Percentiles rank a stretch among this genome's conserved stretches.
Conservation (phyloP, 1,139 yeast species). For the Yamadazyma triangularis region DNA sequence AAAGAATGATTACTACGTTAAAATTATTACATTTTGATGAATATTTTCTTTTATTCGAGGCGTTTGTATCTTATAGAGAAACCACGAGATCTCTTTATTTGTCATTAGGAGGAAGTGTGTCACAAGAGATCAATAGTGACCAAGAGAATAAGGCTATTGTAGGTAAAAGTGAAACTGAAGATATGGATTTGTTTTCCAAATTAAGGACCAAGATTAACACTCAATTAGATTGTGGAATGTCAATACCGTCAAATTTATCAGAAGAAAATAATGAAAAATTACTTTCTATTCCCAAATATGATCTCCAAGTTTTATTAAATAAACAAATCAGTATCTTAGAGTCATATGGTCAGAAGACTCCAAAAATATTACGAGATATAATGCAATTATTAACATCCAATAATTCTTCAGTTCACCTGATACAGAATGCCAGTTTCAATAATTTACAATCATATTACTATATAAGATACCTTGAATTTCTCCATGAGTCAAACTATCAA, state of each 20-base stretch:
- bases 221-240: constrained; percentile 15
- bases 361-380: constrained; percentile 39
- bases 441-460: constrained; percentile 62
- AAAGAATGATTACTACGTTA: constrained; percentile 42
- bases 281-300: constrained; percentile 46
- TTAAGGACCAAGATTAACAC: constrained; percentile 20
- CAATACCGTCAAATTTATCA: constrained; percentile 13
- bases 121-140: constrained; percentile 3
- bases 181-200: constrained; percentile 15
- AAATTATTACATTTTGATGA: constrained; percentile 59
- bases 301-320: constrained; percentile 48
- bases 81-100: constrained; percentile 21
- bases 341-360: constrained; percentile 48
- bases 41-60: constrained; percentile 46
- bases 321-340: constrained; percentile 57
- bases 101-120: constrained; percentile 17
- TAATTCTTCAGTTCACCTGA: constrained; percentile 36
- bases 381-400: constrained; percentile 43
- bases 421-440: constrained; percentile 43
- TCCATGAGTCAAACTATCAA: constrained; percentile 63
- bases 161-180: constrained; percentile 9
- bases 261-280: constrained; percentile 11
- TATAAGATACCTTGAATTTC: constrained; percentile 58
- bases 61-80: constrained; percentile 50
- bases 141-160: background rate